A percentile compares a stretch with the other conserved stretches of the same genome.
Conservation (phyloP, 169 alveolate genomes). For the Cryptosporidium tyzzeri region DNA sequence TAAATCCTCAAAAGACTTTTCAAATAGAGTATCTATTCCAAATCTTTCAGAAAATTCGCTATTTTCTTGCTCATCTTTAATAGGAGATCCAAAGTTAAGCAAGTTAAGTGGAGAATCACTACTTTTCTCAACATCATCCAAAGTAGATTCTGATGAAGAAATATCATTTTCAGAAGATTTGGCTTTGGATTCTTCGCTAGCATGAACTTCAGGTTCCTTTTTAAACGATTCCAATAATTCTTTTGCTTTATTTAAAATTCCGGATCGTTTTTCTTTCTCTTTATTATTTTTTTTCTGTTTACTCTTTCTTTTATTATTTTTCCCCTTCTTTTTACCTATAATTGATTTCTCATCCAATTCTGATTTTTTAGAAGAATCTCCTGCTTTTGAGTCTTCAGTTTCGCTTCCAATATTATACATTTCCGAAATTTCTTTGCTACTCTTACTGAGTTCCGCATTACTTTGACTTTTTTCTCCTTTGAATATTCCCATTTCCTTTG, state of each 20-base stretch:
- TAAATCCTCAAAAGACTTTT: background rate
- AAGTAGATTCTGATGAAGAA: background rate
- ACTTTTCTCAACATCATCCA: background rate
- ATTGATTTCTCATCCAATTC: background rate
- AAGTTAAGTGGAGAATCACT: background rate
- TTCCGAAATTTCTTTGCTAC: background rate
- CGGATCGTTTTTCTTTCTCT: background rate
- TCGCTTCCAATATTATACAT: background rate
- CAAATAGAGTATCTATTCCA: background rate
- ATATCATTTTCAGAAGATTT: background rate
- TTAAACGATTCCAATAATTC: slow-evolving; percentile 2
- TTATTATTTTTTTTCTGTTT: background rate
- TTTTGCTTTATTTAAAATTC: slow-evolving; percentile 1
- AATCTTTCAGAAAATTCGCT: background rate
- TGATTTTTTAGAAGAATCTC: background rate
- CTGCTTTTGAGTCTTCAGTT: background rate
- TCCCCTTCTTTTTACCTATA: background rate
- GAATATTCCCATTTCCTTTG: slow-evolving; percentile 33
- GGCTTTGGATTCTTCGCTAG: background rate
- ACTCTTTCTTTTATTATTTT: background rate
- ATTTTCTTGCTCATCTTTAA: background rate
- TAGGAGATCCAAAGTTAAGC: slow-evolving; percentile 4
- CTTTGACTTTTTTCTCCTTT: background rate
- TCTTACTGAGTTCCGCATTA: background rate
- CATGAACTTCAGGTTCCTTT: background rate